phyloP scores from a whole-genome alignment of 148 eudicot species.

The Chenopodium formosanum region DNA sequence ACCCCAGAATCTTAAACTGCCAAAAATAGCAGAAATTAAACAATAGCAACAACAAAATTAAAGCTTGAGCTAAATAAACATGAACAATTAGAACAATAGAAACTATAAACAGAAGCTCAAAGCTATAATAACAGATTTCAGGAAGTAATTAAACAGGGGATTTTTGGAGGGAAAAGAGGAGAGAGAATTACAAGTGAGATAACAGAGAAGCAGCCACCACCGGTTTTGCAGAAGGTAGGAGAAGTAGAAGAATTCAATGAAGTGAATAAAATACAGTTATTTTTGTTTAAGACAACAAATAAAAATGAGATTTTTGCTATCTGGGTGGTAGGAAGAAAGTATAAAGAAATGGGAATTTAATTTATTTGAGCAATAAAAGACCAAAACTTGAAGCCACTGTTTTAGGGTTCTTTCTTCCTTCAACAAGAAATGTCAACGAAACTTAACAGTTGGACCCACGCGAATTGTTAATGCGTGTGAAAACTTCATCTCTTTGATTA shows the following conservation, averaged over 20 bases:
- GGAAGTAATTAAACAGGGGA: slow-evolving; percentile 7
- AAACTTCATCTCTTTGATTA: background rate
- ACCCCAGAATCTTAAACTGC: slow-evolving; percentile 20
- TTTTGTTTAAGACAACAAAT: background rate
- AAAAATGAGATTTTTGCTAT: slow-evolving; percentile 4
- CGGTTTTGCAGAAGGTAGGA: slow-evolving; percentile 13
- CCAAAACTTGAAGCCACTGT: slow-evolving; percentile 24
- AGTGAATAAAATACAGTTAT: slow-evolving; percentile 16
- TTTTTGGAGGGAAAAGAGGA: slow-evolving; percentile 9
- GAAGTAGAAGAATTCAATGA: slow-evolving; percentile 9
- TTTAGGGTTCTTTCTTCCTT: slow-evolving; percentile 7
- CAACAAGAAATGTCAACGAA: slow-evolving; percentile 18
- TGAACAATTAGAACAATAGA: background rate
- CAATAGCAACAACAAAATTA: slow-evolving; percentile 11
- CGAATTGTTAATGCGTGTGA: background rate
- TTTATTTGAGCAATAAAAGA: background rate
- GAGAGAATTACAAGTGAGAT: slow-evolving; percentile 3
- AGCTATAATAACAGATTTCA: slow-evolving; percentile 9
- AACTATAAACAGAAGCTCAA: slow-evolving; percentile 5
- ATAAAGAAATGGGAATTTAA: slow-evolving; percentile 4
- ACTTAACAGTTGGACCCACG: background rate
- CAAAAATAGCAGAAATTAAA: background rate
- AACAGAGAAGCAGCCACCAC: background rate
- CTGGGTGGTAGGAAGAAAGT: background rate
- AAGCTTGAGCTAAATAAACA: background rate